A percentile compares a stretch with the other conserved stretches of the same genome.
These are phyloP conservation scores for Eimeria necatrix DNA, from an alignment of 169 alveolate species.

Conservation along the genomic window DNA sequence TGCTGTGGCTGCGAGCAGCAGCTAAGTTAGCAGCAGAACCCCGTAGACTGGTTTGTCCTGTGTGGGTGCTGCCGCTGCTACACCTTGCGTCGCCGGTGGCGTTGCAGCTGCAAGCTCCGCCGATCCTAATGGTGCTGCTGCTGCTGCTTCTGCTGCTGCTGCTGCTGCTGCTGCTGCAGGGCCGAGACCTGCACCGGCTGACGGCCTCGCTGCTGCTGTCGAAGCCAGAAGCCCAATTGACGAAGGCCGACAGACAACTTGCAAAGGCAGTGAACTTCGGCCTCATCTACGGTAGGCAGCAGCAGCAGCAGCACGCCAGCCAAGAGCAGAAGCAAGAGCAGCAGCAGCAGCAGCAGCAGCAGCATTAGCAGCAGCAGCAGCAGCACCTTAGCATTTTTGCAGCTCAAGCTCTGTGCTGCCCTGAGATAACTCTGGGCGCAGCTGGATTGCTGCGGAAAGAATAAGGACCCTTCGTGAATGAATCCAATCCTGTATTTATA, in stretches of 20 bases:
- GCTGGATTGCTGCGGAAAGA: too few species aligned
- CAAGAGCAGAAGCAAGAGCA: too few species aligned
- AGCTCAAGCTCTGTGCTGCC: too few species aligned
- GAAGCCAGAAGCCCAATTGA: conserved; percentile 82
- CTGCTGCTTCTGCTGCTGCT: neutral
- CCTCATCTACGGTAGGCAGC: conserved; percentile 87
- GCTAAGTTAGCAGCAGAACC: neutral
- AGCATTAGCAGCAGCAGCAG: too few species aligned
- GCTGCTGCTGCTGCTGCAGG: conserved; percentile 34
- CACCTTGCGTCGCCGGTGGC: neutral
- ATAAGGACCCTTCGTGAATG: too few species aligned
- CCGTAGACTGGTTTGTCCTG: neutral
- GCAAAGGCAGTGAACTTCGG: conserved; percentile 94
- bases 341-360: too few species aligned
- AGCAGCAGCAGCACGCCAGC: neutral
- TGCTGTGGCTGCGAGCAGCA: neutral
- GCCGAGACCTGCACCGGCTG: conserved; percentile 77
- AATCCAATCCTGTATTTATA: too few species aligned
- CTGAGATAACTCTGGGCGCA: too few species aligned
- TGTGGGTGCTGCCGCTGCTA: neutral
- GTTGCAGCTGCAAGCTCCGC: neutral
- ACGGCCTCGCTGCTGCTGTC: conserved; percentile 77
- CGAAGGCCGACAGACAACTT: conserved; percentile 91
- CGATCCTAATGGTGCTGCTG: neutral
- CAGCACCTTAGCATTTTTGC: too few species aligned